Conservation (phyloP, 306 rosid genomes). For the Fragaria vesca region DNA sequence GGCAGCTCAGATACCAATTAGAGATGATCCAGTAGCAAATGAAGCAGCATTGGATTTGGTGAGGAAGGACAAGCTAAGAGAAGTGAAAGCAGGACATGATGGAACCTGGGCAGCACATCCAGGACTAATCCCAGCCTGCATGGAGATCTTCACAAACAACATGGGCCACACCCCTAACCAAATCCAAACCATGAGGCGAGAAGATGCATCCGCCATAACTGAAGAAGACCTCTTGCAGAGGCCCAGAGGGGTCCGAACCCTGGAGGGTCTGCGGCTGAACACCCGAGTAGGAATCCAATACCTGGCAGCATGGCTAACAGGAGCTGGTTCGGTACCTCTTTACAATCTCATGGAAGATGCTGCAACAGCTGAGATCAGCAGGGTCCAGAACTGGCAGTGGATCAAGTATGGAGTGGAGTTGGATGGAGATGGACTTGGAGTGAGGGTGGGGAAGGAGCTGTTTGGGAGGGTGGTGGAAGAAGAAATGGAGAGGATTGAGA, state of each 20-base stretch:
- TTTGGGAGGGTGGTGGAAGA: constrained; percentile 86
- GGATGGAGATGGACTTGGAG: constrained; percentile 73
- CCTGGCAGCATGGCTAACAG: constrained; percentile 86
- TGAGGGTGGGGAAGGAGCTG: constrained; percentile 58
- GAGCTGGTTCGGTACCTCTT: constrained; percentile 82
- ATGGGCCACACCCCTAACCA: constrained; percentile 59
- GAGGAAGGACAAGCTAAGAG: constrained; percentile 83
- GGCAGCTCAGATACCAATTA: constrained; percentile 92
- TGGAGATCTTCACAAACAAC: constrained; percentile 65
- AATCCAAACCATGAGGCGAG: constrained; percentile 46
- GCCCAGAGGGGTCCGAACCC: constrained; percentile 63
- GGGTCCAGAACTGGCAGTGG: constrained; percentile 99
- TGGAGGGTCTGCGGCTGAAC: constrained; percentile 79
- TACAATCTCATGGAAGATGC: constrained; percentile 98
- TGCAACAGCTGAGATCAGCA: constrained; percentile 92
- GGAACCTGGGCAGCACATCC: constrained; percentile 99
- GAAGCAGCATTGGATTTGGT: constrained; percentile 78
- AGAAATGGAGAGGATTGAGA: constrained; percentile 77
- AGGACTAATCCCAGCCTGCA: constrained; percentile 65
- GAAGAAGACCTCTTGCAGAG: constrained; percentile 71
- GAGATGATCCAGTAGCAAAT: constrained; percentile 68
- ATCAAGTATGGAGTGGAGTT: constrained; percentile 73
- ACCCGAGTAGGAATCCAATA: constrained; percentile 93
- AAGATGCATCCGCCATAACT: constrained; percentile 53
- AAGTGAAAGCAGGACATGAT: constrained; percentile 87